phyloP scores from a whole-genome alignment of 768 basidiomycete genomes.

The Polyporus arcularius region DNA sequence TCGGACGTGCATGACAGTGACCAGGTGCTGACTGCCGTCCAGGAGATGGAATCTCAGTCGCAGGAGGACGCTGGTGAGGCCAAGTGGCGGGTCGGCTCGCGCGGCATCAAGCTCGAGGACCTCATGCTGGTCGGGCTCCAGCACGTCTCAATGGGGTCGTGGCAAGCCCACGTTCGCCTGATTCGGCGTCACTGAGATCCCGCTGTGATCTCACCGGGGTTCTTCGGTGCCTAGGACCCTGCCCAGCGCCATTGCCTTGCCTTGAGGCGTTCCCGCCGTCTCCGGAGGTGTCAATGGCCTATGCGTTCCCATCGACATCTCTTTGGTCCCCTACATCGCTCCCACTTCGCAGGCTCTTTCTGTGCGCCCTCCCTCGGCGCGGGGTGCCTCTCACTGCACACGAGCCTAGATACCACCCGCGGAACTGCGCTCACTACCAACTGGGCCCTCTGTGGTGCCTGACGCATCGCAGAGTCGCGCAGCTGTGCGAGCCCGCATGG shows the following conservation, averaged over 20 bases:
- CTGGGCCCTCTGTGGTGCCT: too few species aligned
- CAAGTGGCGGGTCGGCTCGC: conserved; percentile 54
- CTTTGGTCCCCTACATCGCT: too few species aligned
- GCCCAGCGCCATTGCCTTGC: neutral
- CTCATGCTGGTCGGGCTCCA: conserved; percentile 77
- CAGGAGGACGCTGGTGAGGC: conserved; percentile 67
- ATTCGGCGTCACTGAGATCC: conserved; percentile 4
- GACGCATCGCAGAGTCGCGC: too few species aligned
- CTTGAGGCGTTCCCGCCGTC: neutral
- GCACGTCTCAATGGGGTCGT: conserved; percentile 80
- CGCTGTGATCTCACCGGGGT: neutral
- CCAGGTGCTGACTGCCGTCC: neutral
- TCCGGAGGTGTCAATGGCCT: neutral
- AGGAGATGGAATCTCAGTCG: conserved; percentile 52
- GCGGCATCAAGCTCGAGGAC: conserved; percentile 60
- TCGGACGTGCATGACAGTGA: conserved; percentile 3
- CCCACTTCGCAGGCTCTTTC: too few species aligned
- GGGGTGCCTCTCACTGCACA: too few species aligned
- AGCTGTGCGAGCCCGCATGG: neutral
- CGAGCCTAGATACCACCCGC: too few species aligned
- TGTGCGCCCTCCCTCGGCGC: too few species aligned
- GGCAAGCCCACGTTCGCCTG: conserved; percentile 78
- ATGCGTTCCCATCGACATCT: too few species aligned
- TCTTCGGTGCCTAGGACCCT: neutral
- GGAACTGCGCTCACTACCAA: too few species aligned